Evolutionary conservation across 495 filamentous ascomycete species (phyloP).

Genomic region (Aspergillus steynii): DNA sequence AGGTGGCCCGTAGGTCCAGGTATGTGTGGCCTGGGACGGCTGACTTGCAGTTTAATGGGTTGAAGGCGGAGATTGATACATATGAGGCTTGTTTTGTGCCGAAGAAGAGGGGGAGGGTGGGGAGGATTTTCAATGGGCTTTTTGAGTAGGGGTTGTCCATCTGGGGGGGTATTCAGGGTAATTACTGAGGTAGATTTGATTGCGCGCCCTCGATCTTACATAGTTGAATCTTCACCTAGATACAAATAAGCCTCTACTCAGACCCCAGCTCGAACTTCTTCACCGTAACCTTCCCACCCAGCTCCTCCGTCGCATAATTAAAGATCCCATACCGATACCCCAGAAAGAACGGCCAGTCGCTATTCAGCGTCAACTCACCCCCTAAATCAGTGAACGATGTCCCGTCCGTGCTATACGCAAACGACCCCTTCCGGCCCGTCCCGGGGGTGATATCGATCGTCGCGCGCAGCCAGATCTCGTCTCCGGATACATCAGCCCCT

Average conservation of each 20-base stretch:
- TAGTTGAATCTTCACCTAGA: no score
- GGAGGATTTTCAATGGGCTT: background rate
- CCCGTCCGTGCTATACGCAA: conserved; percentile 56
- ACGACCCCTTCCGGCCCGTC: conserved; percentile 31
- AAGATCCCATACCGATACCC: conserved; percentile 60
- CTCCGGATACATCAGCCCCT: conserved; percentile 18
- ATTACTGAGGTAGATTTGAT: no score
- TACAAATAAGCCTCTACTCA: background rate
- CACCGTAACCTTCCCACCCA: conserved; percentile 50
- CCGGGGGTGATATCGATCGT: conserved; percentile 41
- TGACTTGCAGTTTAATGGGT: conserved; percentile 33
- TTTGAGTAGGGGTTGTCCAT: no score
- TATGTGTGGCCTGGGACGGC: conserved; percentile 39
- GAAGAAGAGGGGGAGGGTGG: background rate
- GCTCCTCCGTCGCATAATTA: conserved; percentile 53
- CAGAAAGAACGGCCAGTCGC: conserved; percentile 51
- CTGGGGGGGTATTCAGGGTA: no score
- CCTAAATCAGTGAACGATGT: conserved; percentile 45
- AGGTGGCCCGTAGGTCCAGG: conserved; percentile 50
- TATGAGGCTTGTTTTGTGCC: conserved; percentile 44
- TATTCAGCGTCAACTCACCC: conserved; percentile 38
- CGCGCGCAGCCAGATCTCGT: conserved; percentile 43
- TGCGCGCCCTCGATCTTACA: no score
- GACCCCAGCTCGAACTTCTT: conserved; percentile 12
- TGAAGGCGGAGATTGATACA: conserved; percentile 60